Evolutionary conservation across 2,329 filamentous ascomycete genomes (phyloP).

Genomic region (Sclerotinia subarctica): DNA sequence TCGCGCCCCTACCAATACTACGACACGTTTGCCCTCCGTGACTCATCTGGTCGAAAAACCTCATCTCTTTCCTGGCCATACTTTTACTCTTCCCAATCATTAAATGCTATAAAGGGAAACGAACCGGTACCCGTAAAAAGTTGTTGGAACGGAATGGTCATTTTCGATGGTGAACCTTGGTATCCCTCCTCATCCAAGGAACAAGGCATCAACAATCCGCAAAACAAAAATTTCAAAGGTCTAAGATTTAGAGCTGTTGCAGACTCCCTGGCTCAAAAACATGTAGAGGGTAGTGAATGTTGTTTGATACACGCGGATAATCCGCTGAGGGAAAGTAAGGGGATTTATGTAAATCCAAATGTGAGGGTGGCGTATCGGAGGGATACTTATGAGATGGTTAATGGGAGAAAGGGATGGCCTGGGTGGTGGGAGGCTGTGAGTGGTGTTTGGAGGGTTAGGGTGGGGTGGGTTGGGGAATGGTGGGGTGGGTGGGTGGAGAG

Average conservation of each 20-base stretch:
- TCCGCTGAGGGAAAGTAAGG: conserved; percentile 48
- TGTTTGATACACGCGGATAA: conserved; percentile 70
- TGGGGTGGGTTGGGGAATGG: neutral
- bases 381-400: conserved; percentile 43
- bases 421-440: neutral
- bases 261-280: conserved; percentile 56
- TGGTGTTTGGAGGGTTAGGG: conserved; percentile 10
- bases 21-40: conserved; percentile 60
- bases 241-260: conserved; percentile 59
- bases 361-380: conserved; percentile 64
- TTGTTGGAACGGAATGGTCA: conserved; percentile 56
- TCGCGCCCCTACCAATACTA: conserved; percentile 53
- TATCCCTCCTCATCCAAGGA: conserved; percentile 35
- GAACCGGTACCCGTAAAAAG: conserved; percentile 49
- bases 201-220: neutral
- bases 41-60: conserved; percentile 42
- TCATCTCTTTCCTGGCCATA: conserved; percentile 57
- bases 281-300: conserved; percentile 77
- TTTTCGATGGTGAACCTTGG: conserved; percentile 55
- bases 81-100: conserved; percentile 49
- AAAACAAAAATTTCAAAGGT: neutral
- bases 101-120: conserved; percentile 51
- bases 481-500: neutral
- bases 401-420: conserved; percentile 23
- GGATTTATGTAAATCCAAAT: conserved; percentile 65